Evolutionary conservation across 2,329 filamentous ascomycete genomes (phyloP), one percentile per base, ranked within the genome.

Genomic region (Aureobasidium uvarum): DNA sequence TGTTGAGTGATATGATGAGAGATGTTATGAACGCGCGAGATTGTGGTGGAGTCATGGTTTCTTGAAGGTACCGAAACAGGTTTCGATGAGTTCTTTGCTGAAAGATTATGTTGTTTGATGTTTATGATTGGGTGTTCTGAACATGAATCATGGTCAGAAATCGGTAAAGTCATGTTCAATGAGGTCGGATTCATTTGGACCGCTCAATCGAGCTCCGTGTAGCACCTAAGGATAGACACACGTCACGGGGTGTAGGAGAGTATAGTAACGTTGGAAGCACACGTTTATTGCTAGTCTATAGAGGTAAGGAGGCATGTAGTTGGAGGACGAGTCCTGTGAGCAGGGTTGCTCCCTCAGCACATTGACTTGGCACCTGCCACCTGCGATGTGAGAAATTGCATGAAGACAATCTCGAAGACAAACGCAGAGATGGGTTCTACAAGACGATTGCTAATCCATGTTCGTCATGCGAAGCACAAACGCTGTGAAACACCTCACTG

Each of bases 1-100:
- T 39, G 45, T 31, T 33, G 25, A 76, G 67, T 14, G 73, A 59
- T 20, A 66, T 65, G 48, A 74, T 68, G 45, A 74, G 67, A 11
- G 68, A 67, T 23, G 73, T 69, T 67, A 74, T 67, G 56, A 74
- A 68, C 51, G 52, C 41, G 41, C 67, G 66, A 14, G 59, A 62
- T 16, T 45, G 46, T 33, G 66, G 67, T 1, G 63, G 13, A 8
- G 46, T 28, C 41, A 41, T 64, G 14, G 4, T 56, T 14, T 20
- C 13, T 23, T 5, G 11, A n/a, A 8, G 6, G 10, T 16, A 2
- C 46, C 25, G 1, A 14, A 38, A 20, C 31, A 7, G 1, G 13
- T 36, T 59, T 23, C 3, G 18, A 20, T 43, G 41, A 2, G 6
- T 36, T 31, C 2, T 31, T 23, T 0, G 10, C 38, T 18, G 23